phyloP scores from a whole-genome alignment of 768 basidiomycete species.

The Amyloporia xantha region DNA sequence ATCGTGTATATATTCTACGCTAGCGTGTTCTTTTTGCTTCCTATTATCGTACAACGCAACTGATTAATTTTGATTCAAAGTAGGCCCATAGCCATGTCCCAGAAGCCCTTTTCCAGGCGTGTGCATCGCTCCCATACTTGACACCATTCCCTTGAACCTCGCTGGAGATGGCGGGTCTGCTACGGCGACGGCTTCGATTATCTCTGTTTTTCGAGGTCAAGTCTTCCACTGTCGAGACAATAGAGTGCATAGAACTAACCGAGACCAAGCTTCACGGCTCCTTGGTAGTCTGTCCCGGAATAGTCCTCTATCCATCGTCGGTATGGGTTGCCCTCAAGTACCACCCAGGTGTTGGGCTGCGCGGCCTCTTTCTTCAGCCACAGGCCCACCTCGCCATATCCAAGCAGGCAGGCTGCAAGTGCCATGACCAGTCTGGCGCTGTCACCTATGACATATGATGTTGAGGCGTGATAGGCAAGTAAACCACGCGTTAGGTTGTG shows the following conservation, averaged over 20 bases:
- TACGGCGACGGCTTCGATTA: constrained; percentile 61
- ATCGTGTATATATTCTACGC: neutral
- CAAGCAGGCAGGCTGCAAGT: constrained; percentile 78
- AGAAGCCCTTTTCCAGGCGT: constrained; percentile 75
- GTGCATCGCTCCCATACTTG: constrained; percentile 73
- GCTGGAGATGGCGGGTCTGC: constrained; percentile 55
- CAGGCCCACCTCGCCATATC: constrained; percentile 88
- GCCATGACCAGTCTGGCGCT: constrained; percentile 68
- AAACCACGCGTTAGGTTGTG: neutral
- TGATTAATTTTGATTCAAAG: constrained; percentile 8
- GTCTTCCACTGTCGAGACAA: neutral
- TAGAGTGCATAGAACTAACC: constrained; percentile 38
- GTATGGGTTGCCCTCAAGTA: constrained; percentile 68
- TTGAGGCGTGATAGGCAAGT: neutral
- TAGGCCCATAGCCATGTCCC: constrained; percentile 61
- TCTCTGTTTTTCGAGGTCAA: constrained; percentile 40
- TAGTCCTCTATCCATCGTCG: constrained; percentile 77
- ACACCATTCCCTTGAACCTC: constrained; percentile 59
- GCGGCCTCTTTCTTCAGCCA: constrained; percentile 63
- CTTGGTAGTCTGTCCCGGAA: constrained; percentile 60
- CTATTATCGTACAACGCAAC: neutral
- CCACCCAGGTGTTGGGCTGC: constrained; percentile 43
- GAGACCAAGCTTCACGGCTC: constrained; percentile 65
- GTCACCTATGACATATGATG: constrained; percentile 46
- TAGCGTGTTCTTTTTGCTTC: neutral